Evolutionary conservation across 768 basidiomycete genomes (phyloP).

Genomic region (Ramaria rubella): DNA sequence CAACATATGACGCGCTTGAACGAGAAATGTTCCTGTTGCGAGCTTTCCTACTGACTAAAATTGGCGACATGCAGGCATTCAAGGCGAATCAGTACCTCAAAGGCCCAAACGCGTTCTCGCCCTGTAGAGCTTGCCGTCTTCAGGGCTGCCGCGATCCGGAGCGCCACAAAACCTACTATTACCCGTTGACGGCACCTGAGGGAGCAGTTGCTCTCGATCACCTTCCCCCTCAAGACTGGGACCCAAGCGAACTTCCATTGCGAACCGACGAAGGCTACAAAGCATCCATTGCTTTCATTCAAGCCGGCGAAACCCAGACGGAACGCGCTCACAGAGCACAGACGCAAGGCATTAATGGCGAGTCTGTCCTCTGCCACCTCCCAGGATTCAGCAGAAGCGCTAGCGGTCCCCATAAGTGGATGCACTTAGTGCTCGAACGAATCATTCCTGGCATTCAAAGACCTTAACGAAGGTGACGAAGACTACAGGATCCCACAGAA

Average conservation of each 20-base stretch:
- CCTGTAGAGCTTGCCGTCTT: not conserved
- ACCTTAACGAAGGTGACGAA: not conserved
- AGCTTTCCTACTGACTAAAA: not conserved
- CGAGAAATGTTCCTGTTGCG: not conserved
- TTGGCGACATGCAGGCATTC: not conserved
- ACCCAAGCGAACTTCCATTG: not conserved
- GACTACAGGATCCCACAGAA: not conserved
- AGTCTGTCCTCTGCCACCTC: not conserved
- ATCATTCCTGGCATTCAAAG: conserved; percentile 11
- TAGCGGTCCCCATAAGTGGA: conserved; percentile 33
- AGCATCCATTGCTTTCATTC: not conserved
- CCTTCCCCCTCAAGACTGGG: not conserved
- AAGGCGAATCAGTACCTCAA: not conserved
- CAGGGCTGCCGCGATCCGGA: not conserved
- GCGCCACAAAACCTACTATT: not conserved
- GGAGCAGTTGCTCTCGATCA: not conserved
- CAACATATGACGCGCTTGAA: not conserved
- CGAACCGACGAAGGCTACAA: conserved; percentile 4
- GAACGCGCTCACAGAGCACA: not conserved
- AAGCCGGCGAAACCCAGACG: not conserved
- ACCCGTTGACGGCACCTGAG: not conserved
- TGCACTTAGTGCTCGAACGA: conserved; percentile 35
- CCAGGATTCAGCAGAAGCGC: conserved; percentile 19
- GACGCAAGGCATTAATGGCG: not conserved
- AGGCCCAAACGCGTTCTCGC: not conserved